These are phyloP conservation scores for Endocalyx cinctus DNA, from an alignment of 2,329 filamentous ascomycete species.

Conservation along the genomic window DNA sequence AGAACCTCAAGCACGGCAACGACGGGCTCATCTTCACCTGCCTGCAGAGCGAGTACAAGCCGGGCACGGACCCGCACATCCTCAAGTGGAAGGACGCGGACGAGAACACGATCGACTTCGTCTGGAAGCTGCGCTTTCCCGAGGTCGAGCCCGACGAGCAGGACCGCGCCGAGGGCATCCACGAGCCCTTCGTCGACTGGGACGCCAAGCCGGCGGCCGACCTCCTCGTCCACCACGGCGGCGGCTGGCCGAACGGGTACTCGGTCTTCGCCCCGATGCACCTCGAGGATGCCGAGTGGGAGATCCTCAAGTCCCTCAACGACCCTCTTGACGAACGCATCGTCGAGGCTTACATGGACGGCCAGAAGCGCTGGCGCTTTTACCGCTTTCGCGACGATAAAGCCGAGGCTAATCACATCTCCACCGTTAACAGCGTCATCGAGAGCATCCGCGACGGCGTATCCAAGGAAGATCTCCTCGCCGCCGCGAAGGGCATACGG, in stretches of 20 bases:
- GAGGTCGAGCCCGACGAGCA: slow-evolving; percentile 61
- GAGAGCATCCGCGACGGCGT: slow-evolving; percentile 86
- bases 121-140: slow-evolving; percentile 73
- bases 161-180: slow-evolving; percentile 63
- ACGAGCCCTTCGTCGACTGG: slow-evolving; percentile 68
- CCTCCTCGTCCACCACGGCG: slow-evolving; percentile 65
- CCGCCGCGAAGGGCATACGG: slow-evolving; percentile 65
- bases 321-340: slow-evolving; percentile 82
- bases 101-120: slow-evolving; percentile 94
- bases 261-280: slow-evolving; percentile 62
- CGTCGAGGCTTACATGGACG: slow-evolving; percentile 84
- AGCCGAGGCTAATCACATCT: slow-evolving; percentile 81
- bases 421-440: slow-evolving; percentile 78
- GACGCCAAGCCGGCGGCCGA: slow-evolving; percentile 71
- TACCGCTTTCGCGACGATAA: slow-evolving; percentile 93
- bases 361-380: slow-evolving; percentile 72
- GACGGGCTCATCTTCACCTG: slow-evolving; percentile 99
- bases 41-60: slow-evolving; percentile 76
- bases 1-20: slow-evolving; percentile 83
- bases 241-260: slow-evolving; percentile 50
- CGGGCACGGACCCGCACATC: slow-evolving; percentile 88
- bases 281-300: slow-evolving; percentile 77
- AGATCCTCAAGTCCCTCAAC: slow-evolving; percentile 65
- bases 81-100: slow-evolving; percentile 96
- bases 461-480: slow-evolving; percentile 73